Evolutionary conservation across 2,329 filamentous ascomycete genomes (phyloP), one percentile per base, ranked within the genome.

Genomic region (Trichophyton rubrum): DNA sequence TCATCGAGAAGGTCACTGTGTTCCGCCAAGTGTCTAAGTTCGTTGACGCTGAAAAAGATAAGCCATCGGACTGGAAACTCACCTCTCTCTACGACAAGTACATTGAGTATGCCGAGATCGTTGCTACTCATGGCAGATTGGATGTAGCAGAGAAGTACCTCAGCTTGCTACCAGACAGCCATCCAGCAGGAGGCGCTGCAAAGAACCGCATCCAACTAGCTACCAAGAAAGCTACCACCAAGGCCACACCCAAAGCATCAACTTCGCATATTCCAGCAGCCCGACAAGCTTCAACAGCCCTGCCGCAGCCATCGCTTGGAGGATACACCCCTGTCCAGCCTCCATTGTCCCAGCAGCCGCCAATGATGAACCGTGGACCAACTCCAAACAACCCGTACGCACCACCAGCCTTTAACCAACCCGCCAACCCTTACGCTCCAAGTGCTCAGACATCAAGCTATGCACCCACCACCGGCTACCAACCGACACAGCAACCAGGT

Each of bases 1-100:
- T 99, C 70, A 95, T 99, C 64, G 93, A 99, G 77, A 99, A 99
- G 79, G 93, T 99, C 55, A 95, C 91, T 0, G 84, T 99, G 59
- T 99, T 99, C 85, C 87, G 93, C 60, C 84, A 93, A 66, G 91
- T 96, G 49, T 91, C 90, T 64, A 90, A 92, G 69, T 99, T 96
- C 78, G 78, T 88, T 67, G 93, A 99, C 71, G 74, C 77, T 7
- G 90, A 96, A 69, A 83, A 83, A 64, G 76, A 77, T 55, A 82
- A 89, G 66, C 79, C 82, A 8, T 85, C 85, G 1, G 89, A 86
- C 67, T 99, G 92, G 92, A 96, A 95, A 76, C 84, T 99, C 62
- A 82, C 85, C 41, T 80, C 86, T 1, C 78, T 99, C 59, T 99
- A 99, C 73, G 86, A 90, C 72, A 96, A 96, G 75, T 99, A 99